Evolutionary conservation across 768 basidiomycete genomes (phyloP), one percentile per base, ranked within the genome.

Genomic region (Termitomyces sp.): DNA sequence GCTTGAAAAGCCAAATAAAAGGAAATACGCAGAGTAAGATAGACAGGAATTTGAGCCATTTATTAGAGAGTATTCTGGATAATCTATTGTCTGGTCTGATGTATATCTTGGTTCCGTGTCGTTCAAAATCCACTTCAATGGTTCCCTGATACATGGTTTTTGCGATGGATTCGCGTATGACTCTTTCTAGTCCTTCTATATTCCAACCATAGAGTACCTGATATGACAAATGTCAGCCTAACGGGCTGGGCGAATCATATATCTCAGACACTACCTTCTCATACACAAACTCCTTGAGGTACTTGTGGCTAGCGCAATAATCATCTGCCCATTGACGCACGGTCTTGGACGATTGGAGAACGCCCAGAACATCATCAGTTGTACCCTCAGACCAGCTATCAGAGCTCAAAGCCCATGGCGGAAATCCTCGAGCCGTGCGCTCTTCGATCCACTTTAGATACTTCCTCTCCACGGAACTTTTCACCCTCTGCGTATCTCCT

Each of bases 321-420:
- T 88, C 85, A 62, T 92, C 89, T 8, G 90, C 90, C 92, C 92
- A 94, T 58, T 87, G 78, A 33, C 88, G 75, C 44, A 92, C 66
- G 0, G 85, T 79, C 71, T 80, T 82, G 16, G 83, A 83, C 2
- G 85, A 86, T 55, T 72, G 76, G 45, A 86, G 67, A 7, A 54
- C 57, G 14, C 55, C 47, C 3, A 40, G 43, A 14, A 57, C 62
- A 45, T 58, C 58, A 49, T 60, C 55, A 11, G 41, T 57, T 20
- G 40, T 52, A 46, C 58, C 66, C 13, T 68, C 63, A 18, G 60
- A n/a, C 58, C 53, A 63, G 0, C 51, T 59, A 62, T 63, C 64
- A 20, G 41, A 57, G 32, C 62, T 62, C n/a, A 57, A 58, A 18
- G 71, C 66, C 79, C 79, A 81, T 9, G 79, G 77, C 1, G 79